Evolutionary conservation across 345 rosid species (phyloP).

Genomic region (Syzygium jambos): DNA sequence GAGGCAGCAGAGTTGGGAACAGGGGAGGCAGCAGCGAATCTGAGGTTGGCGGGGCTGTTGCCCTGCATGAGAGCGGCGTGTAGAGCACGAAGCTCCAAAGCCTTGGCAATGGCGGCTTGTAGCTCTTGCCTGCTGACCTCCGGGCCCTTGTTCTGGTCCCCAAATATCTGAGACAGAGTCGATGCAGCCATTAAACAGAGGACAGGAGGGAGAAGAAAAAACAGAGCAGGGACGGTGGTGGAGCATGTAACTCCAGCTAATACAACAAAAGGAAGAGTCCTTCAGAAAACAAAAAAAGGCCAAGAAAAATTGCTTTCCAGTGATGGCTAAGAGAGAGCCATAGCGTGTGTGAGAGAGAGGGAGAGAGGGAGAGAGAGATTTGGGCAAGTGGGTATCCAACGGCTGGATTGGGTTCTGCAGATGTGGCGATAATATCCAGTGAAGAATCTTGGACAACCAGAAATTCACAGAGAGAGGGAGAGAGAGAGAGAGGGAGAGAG

Average conservation of each 20-base stretch:
- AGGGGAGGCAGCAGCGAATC: slow-evolving; percentile 46
- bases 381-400: slow-evolving; percentile 11
- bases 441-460: slow-evolving; percentile 26
- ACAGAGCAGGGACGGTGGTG: slow-evolving; percentile 1
- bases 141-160: slow-evolving; percentile 14
- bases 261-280: background rate
- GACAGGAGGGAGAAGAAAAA: background rate
- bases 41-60: slow-evolving; percentile 44
- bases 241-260: slow-evolving; percentile 9
- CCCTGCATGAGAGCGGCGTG: slow-evolving; percentile 73
- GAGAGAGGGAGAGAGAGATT: slow-evolving; percentile 1
- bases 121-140: slow-evolving; percentile 48
- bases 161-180: slow-evolving; percentile 28
- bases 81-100: slow-evolving; percentile 72
- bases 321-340: background rate
- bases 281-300: background rate
- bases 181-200: slow-evolving; percentile 43
- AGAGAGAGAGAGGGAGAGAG: slow-evolving; percentile 3
- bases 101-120: slow-evolving; percentile 83
- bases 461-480: slow-evolving; percentile 5
- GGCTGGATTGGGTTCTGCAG: slow-evolving; percentile 25
- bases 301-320: background rate
- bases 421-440: slow-evolving; percentile 30
- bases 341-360: background rate
- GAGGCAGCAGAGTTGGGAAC: slow-evolving; percentile 39